Percentiles rank a stretch among this genome's conserved stretches.
phyloP scores from a whole-genome alignment of 805 yeast genomes.

The Kodamaea hsintzibuensis region DNA sequence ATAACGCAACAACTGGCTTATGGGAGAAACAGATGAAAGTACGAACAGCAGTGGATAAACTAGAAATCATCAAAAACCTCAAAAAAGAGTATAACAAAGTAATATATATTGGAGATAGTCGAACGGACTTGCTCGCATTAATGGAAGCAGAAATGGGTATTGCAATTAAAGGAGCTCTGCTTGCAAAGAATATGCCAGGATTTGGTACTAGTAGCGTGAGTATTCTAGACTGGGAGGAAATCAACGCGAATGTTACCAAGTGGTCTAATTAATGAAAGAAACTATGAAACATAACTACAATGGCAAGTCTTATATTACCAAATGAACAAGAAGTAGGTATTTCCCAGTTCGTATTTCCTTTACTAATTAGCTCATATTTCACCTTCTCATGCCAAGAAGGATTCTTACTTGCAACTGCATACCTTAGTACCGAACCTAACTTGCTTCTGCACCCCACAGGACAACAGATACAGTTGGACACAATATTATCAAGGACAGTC shows the following conservation, averaged over 20 bases:
- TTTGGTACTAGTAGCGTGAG: slow-evolving; percentile 1
- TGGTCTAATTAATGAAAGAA: too few species aligned
- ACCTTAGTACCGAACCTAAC: too few species aligned
- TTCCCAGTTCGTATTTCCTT: too few species aligned
- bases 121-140: slow-evolving; percentile 57
- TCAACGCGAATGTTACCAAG: slow-evolving; percentile 2
- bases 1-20: slow-evolving; percentile 30
- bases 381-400: too few species aligned
- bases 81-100: slow-evolving; percentile 17
- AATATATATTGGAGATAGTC: slow-evolving; percentile 62
- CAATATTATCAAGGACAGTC: too few species aligned
- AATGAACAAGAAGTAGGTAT: too few species aligned
- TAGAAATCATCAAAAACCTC: slow-evolving; percentile 18
- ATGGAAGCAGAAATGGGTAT: slow-evolving; percentile 49
- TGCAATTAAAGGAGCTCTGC: slow-evolving; percentile 28
- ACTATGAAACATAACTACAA: too few species aligned
- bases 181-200: slow-evolving; percentile 1
- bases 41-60: slow-evolving; percentile 59
- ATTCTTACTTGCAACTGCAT: too few species aligned
- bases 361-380: too few species aligned
- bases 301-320: too few species aligned
- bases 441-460: too few species aligned
- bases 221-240: slow-evolving; percentile 12
- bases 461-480: too few species aligned
- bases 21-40: slow-evolving; percentile 25